Evolutionary conservation across 2,329 filamentous ascomycete species (phyloP).

Genomic region (Huntiella omanensis): DNA sequence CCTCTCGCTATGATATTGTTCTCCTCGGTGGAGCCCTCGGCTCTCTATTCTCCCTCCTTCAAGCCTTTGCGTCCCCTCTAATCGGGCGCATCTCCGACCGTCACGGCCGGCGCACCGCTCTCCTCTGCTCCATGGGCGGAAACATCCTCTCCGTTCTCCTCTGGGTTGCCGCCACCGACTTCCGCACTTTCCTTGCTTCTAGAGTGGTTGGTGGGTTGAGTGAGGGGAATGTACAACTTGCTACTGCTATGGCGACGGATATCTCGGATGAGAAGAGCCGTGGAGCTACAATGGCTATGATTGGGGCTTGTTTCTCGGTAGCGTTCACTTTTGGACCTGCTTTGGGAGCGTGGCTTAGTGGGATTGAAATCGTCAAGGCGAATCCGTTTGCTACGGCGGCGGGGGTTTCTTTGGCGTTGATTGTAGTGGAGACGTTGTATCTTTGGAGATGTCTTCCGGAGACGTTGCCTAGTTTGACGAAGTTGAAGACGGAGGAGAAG

Average conservation of each 20-base stretch:
- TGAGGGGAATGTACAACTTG: constrained; percentile 91
- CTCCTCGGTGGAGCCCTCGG: constrained; percentile 84
- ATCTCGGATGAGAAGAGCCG: constrained; percentile 73
- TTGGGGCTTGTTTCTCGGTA: constrained; percentile 90
- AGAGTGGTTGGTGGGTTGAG: constrained; percentile 81
- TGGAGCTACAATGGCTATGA: constrained; percentile 85
- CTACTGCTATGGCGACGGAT: constrained; percentile 89
- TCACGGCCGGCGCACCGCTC: constrained; percentile 68
- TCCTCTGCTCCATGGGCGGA: constrained; percentile 79
- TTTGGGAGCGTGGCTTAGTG: constrained; percentile 70
- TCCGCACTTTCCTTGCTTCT: constrained; percentile 88
- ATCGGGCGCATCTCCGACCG: constrained; percentile 79
- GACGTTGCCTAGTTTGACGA: constrained; percentile 48
- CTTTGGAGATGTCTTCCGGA: constrained; percentile 73
- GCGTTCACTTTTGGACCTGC: constrained; percentile 94
- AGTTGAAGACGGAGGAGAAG: constrained; percentile 14
- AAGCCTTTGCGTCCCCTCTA: constrained; percentile 78
- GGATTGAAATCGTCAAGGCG: constrained; percentile 55
- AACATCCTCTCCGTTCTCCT: constrained; percentile 87
- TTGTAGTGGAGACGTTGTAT: constrained; percentile 75
- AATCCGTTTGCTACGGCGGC: constrained; percentile 93
- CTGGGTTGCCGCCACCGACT: constrained; percentile 86
- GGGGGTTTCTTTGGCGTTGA: constrained; percentile 65
- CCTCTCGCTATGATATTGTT: constrained; percentile 92
- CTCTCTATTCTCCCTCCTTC: constrained; percentile 76